Evolutionary conservation across 2,329 filamentous ascomycete genomes (phyloP).

Genomic region (Passalora sequoiae): DNA sequence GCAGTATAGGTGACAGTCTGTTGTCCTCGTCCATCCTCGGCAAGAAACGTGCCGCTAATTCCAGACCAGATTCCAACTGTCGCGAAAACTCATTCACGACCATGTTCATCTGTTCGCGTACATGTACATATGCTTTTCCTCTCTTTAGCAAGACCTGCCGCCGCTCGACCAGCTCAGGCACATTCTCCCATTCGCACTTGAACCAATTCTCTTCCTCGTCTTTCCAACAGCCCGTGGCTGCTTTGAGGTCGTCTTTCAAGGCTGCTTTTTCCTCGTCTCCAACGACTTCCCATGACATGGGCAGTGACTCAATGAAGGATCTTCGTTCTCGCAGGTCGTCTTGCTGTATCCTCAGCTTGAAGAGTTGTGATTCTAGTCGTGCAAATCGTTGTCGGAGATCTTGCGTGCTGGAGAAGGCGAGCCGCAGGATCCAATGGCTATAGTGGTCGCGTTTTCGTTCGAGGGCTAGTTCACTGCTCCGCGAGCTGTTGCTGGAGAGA

Average conservation of each 20-base stretch:
- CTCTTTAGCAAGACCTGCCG: conserved; percentile 69
- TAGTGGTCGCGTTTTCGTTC: conserved; percentile 96
- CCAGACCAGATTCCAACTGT: conserved; percentile 72
- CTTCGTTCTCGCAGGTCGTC: conserved; percentile 69
- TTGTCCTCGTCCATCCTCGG: conserved; percentile 95
- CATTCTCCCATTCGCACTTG: conserved; percentile 92
- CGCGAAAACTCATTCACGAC: conserved; percentile 80
- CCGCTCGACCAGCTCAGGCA: conserved; percentile 81
- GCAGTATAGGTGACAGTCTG: conserved; percentile 68
- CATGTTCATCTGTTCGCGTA: conserved; percentile 80
- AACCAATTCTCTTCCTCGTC: conserved; percentile 83
- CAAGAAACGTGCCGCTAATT: conserved; percentile 85
- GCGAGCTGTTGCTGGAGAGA: conserved; percentile 68
- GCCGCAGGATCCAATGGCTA: conserved; percentile 89
- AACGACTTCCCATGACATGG: conserved; percentile 80
- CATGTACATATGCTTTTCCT: conserved; percentile 88
- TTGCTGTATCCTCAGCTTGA: conserved; percentile 72
- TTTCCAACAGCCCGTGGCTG: conserved; percentile 49
- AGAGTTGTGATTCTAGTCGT: conserved; percentile 82
- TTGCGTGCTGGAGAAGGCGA: conserved; percentile 88
- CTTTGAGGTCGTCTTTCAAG: conserved; percentile 57
- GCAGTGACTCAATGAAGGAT: conserved; percentile 69
- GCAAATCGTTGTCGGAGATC: conserved; percentile 82
- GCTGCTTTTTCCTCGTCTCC: conserved; percentile 71
- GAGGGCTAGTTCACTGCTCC: conserved; percentile 52